These are phyloP conservation scores for Rachicladosporium sp. DNA, from an alignment of 2,329 filamentous ascomycete species.

Conservation along the genomic window DNA sequence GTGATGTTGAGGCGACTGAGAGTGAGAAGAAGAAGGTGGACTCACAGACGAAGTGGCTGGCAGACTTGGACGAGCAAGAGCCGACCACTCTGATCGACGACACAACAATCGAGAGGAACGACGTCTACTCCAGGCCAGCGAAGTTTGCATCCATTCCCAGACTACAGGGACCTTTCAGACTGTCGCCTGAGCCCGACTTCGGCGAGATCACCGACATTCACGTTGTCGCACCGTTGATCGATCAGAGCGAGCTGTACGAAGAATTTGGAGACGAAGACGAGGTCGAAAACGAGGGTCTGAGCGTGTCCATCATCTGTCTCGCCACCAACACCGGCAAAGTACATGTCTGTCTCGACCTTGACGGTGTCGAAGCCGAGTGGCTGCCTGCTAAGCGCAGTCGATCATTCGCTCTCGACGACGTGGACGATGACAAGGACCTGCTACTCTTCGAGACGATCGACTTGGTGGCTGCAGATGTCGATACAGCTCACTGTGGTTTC, in stretches of 20 bases:
- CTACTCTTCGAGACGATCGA: conserved; percentile 32
- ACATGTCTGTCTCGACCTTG: conserved; percentile 48
- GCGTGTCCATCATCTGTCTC: conserved; percentile 46
- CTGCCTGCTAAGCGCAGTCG: conserved; percentile 33
- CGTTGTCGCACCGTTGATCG: conserved; percentile 42
- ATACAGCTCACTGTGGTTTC: conserved; percentile 39
- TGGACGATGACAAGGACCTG: conserved; percentile 16
- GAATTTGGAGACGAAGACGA: conserved; percentile 38
- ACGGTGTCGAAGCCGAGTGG: conserved; percentile 52
- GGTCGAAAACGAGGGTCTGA: conserved; percentile 34
- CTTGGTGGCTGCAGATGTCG: conserved; percentile 9
- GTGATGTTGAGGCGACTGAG: conserved; percentile 30
- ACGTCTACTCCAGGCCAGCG: conserved; percentile 44
- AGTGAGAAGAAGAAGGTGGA: conserved; percentile 33
- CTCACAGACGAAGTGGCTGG: conserved; percentile 49
- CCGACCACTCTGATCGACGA: conserved; percentile 26
- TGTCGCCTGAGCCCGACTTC: conserved; percentile 39
- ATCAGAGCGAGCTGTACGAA: conserved; percentile 40
- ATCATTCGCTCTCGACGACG: conserved; percentile 14
- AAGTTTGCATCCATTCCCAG: conserved; percentile 44
- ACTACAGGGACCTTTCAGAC: conserved; percentile 50
- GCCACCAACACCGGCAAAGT: conserved; percentile 43
- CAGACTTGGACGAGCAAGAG: conserved; percentile 43
- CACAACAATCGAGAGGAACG: conserved; percentile 31
- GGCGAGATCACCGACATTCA: conserved; percentile 49